These are phyloP conservation scores for Tubosaeta sp. DNA, from an alignment of 768 basidiomycete genomes.

Conservation along the genomic window DNA sequence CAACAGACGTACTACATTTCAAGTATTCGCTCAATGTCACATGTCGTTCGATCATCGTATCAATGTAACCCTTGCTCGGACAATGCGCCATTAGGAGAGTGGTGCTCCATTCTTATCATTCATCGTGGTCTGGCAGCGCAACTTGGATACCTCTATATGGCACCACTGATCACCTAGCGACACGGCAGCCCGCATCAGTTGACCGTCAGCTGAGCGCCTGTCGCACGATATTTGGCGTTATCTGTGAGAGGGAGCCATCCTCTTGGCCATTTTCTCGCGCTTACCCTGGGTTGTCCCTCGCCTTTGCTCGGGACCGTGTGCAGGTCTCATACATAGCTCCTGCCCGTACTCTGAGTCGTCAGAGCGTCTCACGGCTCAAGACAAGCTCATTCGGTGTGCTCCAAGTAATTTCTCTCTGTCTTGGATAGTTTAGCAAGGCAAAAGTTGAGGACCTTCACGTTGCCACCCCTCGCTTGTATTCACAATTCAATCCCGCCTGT, in stretches of 20 bases:
- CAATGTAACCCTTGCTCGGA: neutral
- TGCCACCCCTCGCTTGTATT: neutral
- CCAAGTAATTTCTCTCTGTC: neutral
- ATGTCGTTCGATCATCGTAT: neutral
- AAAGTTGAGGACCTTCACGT: neutral
- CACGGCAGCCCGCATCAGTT: neutral
- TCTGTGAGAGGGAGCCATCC: neutral
- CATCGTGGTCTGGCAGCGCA: neutral
- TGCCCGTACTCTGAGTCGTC: neutral
- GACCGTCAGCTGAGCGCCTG: neutral
- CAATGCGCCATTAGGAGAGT: neutral
- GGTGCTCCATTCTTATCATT: neutral
- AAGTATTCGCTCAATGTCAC: neutral
- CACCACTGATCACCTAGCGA: neutral
- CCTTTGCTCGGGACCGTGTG: neutral
- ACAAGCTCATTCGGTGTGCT: no score
- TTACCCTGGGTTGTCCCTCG: neutral
- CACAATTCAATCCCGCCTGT: neutral
- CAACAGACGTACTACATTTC: neutral
- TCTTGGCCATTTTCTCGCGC: neutral
- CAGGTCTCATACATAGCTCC: no score
- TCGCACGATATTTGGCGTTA: neutral
- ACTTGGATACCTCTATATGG: neutral
- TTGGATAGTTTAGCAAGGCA: neutral
- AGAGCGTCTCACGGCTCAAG: no score